Evolutionary conservation across 1,284 basidiomycete genomes (phyloP).

Genomic region (Ceratobasidium theobromae): DNA sequence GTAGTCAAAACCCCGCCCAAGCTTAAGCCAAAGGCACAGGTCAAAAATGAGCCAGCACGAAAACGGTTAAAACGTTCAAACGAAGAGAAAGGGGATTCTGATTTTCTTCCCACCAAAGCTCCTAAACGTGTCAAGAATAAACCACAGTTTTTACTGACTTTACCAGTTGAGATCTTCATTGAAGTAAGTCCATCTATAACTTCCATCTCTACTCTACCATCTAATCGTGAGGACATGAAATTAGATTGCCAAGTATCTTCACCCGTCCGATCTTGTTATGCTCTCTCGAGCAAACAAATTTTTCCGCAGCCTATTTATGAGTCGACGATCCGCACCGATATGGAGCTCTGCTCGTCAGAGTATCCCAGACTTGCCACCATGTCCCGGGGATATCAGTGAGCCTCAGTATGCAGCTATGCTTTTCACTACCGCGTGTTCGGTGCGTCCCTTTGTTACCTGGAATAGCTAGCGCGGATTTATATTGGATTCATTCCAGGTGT

Average conservation of each 20-base stretch:
- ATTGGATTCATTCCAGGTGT: background rate
- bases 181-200: background rate
- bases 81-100: too few species aligned
- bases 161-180: background rate
- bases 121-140: too few species aligned
- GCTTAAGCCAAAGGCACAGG: too few species aligned
- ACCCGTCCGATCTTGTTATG: constrained; percentile 17
- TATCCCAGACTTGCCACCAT: background rate
- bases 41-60: too few species aligned
- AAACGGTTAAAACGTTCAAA: too few species aligned
- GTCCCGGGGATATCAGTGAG: background rate
- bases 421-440: constrained; percentile 12
- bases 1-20: too few species aligned
- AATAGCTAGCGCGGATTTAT: background rate
- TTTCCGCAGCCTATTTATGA: constrained; percentile 23
- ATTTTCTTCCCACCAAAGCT: too few species aligned
- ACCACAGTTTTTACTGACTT: background rate
- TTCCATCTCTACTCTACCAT: background rate
- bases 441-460: background rate
- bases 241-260: constrained; percentile 18
- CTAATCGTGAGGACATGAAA: background rate
- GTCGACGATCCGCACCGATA: background rate
- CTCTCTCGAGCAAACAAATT: constrained; percentile 22
- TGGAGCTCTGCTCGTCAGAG: background rate
- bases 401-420: background rate